phyloP scores from a whole-genome alignment of 2,329 filamentous ascomycete genomes.

The Fusarium chlamydosporum region DNA sequence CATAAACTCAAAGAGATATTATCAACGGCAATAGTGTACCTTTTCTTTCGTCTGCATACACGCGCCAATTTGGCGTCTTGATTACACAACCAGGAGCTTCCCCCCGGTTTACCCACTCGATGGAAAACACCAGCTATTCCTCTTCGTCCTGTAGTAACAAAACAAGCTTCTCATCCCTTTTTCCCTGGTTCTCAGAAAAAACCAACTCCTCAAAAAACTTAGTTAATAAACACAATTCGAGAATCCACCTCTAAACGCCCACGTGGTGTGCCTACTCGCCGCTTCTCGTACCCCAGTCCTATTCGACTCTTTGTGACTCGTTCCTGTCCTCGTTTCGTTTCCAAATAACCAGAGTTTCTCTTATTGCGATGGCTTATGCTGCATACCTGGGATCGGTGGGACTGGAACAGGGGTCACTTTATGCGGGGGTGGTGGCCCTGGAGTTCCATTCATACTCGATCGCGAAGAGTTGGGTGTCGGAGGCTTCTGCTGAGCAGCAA shows the following conservation, averaged over 20 bases:
- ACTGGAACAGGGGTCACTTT: slow-evolving; percentile 63
- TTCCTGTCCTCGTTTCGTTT: slow-evolving; percentile 17
- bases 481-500: slow-evolving; percentile 56
- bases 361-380: slow-evolving; percentile 50
- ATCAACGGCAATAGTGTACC: slow-evolving; percentile 27
- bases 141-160: slow-evolving; percentile 28
- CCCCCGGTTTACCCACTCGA: slow-evolving; percentile 27
- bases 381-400: slow-evolving; percentile 59
- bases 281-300: slow-evolving; percentile 5
- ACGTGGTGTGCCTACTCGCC: slow-evolving; percentile 28
- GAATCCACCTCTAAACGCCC: slow-evolving; percentile 51
- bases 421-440: slow-evolving; percentile 54
- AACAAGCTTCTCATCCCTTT: slow-evolving; percentile 32
- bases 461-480: slow-evolving; percentile 55
- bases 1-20: slow-evolving; percentile 9
- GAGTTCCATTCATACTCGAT: slow-evolving; percentile 55
- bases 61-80: slow-evolving; percentile 36
- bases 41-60: slow-evolving; percentile 43
- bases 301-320: slow-evolving; percentile 5
- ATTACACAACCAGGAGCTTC: slow-evolving; percentile 44
- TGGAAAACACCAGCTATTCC: slow-evolving; percentile 7
- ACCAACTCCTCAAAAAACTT: slow-evolving; percentile 39
- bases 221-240: slow-evolving; percentile 42
- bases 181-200: slow-evolving; percentile 37
- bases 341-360: slow-evolving; percentile 20